A percentile compares a stretch with the other conserved stretches of the same genome.
phyloP scores from a whole-genome alignment of 2,329 filamentous ascomycete genomes.

The Magnaporthiopsis rhizophila region DNA sequence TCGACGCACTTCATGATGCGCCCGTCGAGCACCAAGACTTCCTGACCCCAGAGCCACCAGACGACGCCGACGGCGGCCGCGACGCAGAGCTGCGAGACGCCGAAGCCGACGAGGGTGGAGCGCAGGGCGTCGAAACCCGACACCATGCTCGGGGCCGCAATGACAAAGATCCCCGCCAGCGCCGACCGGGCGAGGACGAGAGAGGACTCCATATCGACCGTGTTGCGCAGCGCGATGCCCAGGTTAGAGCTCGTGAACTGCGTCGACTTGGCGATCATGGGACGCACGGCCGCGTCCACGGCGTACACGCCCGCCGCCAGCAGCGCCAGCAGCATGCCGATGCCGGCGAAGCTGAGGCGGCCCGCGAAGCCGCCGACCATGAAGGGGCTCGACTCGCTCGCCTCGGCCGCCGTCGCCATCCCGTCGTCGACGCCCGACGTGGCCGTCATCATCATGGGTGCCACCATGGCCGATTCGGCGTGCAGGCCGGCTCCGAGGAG shows the following conservation, averaged over 20 bases:
- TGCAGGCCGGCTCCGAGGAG: conserved; percentile 38
- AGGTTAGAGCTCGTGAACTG: conserved; percentile 41
- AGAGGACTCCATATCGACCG: conserved; percentile 39
- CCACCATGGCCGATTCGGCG: conserved; percentile 26
- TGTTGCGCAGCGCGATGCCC: conserved; percentile 34
- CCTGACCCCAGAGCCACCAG: conserved; percentile 35
- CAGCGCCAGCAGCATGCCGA: conserved; percentile 38
- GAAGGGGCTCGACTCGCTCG: conserved; percentile 17
- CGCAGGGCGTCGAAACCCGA: conserved; percentile 27
- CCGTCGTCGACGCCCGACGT: conserved; percentile 15
- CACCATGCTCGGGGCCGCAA: conserved; percentile 31
- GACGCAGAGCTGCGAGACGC: conserved; percentile 32
- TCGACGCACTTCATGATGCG: conserved; percentile 39
- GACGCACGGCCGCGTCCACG: conserved; percentile 32
- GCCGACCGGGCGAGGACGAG: conserved; percentile 33
- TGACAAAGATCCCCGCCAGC: conserved; percentile 33
- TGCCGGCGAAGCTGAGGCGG: conserved; percentile 29
- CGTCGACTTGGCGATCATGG: conserved; percentile 37
- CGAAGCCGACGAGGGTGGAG: conserved; percentile 31
- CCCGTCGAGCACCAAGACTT: conserved; percentile 35
- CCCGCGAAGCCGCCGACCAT: conserved; percentile 18
- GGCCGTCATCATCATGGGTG: conserved; percentile 12
- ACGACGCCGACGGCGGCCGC: conserved; percentile 22
- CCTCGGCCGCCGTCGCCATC: conserved; percentile 22
- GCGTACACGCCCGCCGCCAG: conserved; percentile 33